These are phyloP conservation scores for Chrysopogon serrulatus DNA, from an alignment of 176 grass and related monocot genomes.

Conservation along the genomic window DNA sequence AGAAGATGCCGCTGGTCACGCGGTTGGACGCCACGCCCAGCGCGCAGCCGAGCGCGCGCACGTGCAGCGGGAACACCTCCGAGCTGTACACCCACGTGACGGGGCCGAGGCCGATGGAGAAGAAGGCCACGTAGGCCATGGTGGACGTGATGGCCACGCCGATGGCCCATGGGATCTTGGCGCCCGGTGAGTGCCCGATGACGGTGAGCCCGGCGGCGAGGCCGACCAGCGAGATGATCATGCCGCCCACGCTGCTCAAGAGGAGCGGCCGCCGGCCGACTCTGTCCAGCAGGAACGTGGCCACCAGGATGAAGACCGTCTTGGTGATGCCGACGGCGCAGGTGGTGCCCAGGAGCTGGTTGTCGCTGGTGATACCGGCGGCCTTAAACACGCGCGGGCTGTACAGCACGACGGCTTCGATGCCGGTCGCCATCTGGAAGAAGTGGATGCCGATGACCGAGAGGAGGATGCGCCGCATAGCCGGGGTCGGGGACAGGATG, in stretches of 20 bases:
- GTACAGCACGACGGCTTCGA: constrained; percentile 82
- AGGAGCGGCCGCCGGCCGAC: constrained; percentile 73
- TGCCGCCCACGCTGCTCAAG: constrained; percentile 51
- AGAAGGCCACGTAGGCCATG: constrained; percentile 70
- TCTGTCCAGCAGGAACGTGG: constrained; percentile 67
- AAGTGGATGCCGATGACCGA: constrained; percentile 58
- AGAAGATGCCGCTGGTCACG: constrained; percentile 61
- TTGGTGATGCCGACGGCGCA: constrained; percentile 72
- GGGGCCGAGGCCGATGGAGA: constrained; percentile 83
- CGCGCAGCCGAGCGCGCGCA: constrained; percentile 59
- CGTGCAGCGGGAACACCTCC: constrained; percentile 73
- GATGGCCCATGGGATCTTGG: constrained; percentile 52
- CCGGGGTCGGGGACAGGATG: constrained; percentile 39
- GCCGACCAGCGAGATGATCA: constrained; percentile 45
- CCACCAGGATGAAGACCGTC: constrained; percentile 80
- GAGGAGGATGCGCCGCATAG: constrained; percentile 58
- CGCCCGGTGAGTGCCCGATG: constrained; percentile 17
- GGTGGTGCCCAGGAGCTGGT: constrained; percentile 54
- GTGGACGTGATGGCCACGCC: constrained; percentile 54
- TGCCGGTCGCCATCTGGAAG: constrained; percentile 88
- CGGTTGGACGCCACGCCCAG: constrained; percentile 67
- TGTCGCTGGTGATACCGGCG: constrained; percentile 43
- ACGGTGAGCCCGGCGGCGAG: constrained; percentile 54
- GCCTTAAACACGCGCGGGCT: constrained; percentile 67
- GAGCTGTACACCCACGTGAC: constrained; percentile 82